Conservation (phyloP, 352 stramenopile species). For the Phytophthora tentaculata region DNA sequence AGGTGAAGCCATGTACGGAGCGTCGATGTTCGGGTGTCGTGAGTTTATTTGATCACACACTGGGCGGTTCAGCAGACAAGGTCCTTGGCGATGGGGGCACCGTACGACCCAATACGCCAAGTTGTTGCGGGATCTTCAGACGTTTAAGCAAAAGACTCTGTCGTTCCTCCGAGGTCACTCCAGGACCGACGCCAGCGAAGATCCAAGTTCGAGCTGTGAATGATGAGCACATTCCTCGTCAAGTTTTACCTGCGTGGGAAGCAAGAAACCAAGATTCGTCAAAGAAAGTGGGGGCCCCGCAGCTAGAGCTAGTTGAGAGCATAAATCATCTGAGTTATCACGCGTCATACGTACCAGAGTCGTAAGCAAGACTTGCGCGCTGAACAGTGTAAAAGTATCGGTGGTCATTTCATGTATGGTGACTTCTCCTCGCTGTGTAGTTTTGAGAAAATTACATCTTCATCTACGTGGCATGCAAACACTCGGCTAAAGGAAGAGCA, state of each 20-base stretch:
- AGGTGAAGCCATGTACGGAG: constrained; percentile 8
- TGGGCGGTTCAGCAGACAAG: constrained; percentile 7
- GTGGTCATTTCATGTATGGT: not conserved
- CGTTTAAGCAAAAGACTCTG: constrained; percentile 1
- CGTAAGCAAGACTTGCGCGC: too few species aligned
- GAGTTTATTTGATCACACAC: constrained; percentile 20
- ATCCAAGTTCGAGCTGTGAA: not conserved
- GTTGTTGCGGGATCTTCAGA: not conserved
- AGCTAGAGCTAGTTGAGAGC: not conserved
- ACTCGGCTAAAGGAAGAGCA: constrained; percentile 29
- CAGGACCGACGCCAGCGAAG: constrained; percentile 6
- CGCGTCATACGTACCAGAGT: not conserved
- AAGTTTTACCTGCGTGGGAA: constrained; percentile 6
- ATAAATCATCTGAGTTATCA: not conserved
- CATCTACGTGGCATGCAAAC: constrained; percentile 28
- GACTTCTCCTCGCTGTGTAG: constrained; percentile 8
- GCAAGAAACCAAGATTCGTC: not conserved
- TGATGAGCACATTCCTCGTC: not conserved
- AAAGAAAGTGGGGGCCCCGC: not conserved
- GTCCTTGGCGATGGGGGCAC: not conserved
- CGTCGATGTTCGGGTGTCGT: constrained; percentile 11
- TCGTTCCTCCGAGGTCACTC: constrained; percentile 1
- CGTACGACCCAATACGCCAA: not conserved
- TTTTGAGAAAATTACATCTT: constrained; percentile 18
- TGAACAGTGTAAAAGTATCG: not conserved